A percentile compares a stretch with the other conserved stretches of the same genome.
These are phyloP conservation scores for Pisolithus tinctorius DNA, from an alignment of 768 basidiomycete genomes.

Conservation along the genomic window DNA sequence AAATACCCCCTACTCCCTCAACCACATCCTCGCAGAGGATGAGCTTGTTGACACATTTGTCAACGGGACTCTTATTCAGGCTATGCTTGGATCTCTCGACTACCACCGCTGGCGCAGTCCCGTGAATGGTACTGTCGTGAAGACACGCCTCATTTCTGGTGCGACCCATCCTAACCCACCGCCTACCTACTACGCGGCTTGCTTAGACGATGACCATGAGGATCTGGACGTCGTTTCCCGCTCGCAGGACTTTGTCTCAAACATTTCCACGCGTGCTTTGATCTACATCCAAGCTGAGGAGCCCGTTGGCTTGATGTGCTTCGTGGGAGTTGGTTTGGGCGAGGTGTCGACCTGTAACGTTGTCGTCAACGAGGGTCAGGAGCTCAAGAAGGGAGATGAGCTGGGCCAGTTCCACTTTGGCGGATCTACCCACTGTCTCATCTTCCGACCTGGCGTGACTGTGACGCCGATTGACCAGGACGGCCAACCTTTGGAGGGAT, in stretches of 20 bases:
- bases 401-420: conserved; percentile 52
- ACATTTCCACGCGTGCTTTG: background rate
- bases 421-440: conserved; percentile 32
- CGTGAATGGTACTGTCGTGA: conserved; percentile 37
- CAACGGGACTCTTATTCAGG: conserved; percentile 50
- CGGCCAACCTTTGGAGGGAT: background rate
- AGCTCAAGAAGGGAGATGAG: conserved; percentile 35
- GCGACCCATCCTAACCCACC: conserved; percentile 10
- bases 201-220: conserved; percentile 20
- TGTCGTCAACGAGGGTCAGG: conserved; percentile 9
- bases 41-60: conserved; percentile 34
- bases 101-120: conserved; percentile 33
- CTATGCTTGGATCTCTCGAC: conserved; percentile 45
- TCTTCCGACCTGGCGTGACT: conserved; percentile 10
- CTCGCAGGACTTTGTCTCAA: conserved; percentile 14
- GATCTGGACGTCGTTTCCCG: conserved; percentile 21
- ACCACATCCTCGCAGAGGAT: conserved; percentile 45
- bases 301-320: too few species aligned
- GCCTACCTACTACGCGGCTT: conserved; percentile 35
- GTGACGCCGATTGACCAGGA: background rate
- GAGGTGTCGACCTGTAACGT: too few species aligned
- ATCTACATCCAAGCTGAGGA: background rate
- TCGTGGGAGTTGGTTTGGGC: conserved; percentile 13
- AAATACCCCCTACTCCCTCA: conserved; percentile 41
- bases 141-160: conserved; percentile 40